Percentiles rank a stretch among this genome's conserved stretches.
Evolutionary conservation across 1,139 yeast genomes (phyloP).

Genomic region (Suhomyces kunorum): DNA sequence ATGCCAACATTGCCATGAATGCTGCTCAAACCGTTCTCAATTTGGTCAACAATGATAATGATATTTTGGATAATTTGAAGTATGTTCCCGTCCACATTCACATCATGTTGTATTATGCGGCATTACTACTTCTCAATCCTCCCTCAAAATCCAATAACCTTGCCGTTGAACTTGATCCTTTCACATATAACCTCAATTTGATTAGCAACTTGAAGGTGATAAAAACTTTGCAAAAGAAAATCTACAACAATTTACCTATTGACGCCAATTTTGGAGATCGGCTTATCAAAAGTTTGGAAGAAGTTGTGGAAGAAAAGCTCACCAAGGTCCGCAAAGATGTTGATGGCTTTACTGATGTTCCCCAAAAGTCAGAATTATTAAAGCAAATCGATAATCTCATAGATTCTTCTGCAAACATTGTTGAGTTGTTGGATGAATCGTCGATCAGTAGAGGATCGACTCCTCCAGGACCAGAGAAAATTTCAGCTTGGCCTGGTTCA

Average conservation of each 20-base stretch:
- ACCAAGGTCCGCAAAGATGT: slow-evolving; percentile 16
- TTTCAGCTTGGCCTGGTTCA: slow-evolving; percentile 70
- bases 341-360: slow-evolving; percentile 15
- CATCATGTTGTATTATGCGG: slow-evolving; percentile 70
- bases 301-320: slow-evolving; percentile 43
- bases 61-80: slow-evolving; percentile 56
- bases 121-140: slow-evolving; percentile 55
- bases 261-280: slow-evolving; percentile 56
- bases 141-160: slow-evolving; percentile 31
- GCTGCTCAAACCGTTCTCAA: slow-evolving; percentile 67
- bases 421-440: slow-evolving; percentile 25
- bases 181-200: slow-evolving; percentile 22
- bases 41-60: slow-evolving; percentile 59
- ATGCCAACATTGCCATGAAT: slow-evolving; percentile 53
- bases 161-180: slow-evolving; percentile 19
- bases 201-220: slow-evolving; percentile 36
- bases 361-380: slow-evolving; percentile 17
- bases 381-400: slow-evolving; percentile 22
- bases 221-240: slow-evolving; percentile 41
- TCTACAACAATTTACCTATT: slow-evolving; percentile 51
- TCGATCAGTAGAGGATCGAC: slow-evolving; percentile 30
- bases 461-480: slow-evolving; percentile 42
- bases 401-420: slow-evolving; percentile 18
- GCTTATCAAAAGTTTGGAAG: slow-evolving; percentile 47
- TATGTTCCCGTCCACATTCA: slow-evolving; percentile 74